These are phyloP conservation scores for Elsinoe fawcettii DNA, from an alignment of 2,329 filamentous ascomycete species.

Conservation along the genomic window DNA sequence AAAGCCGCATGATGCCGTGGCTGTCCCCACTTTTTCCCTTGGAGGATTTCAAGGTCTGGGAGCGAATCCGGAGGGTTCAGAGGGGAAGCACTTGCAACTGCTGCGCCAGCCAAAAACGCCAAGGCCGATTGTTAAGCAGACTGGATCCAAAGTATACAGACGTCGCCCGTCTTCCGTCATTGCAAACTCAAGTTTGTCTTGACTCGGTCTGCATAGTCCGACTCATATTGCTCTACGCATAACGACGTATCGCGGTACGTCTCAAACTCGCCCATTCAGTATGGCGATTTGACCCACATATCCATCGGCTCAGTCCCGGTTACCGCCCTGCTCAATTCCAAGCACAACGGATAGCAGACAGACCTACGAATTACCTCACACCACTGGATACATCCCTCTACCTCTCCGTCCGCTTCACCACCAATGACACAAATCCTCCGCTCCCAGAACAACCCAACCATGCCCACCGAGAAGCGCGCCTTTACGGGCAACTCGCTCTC, in stretches of 20 bases:
- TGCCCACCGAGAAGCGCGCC: constrained; percentile 39
- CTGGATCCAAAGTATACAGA: neutral
- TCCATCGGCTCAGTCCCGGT: neutral
- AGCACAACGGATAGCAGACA: neutral
- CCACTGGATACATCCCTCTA: neutral
- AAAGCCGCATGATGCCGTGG: constrained; percentile 9
- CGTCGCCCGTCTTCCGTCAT: constrained; percentile 3
- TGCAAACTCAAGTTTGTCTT: neutral
- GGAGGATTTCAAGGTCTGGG: neutral
- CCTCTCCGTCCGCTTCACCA: neutral
- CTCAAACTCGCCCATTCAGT: neutral
- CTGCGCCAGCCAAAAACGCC: constrained; percentile 9
- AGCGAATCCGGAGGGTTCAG: neutral
- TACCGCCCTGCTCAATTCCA: neutral
- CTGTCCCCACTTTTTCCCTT: constrained; percentile 8
- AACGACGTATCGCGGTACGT: neutral
- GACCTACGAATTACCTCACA: constrained; percentile 7
- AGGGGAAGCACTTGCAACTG: neutral
- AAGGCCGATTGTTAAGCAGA: constrained; percentile 14
- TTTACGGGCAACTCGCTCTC: constrained; percentile 38
- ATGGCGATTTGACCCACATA: constrained; percentile 2
- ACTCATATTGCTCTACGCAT: neutral
- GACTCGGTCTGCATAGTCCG: neutral
- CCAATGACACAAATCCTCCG: constrained; percentile 38
- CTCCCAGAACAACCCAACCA: constrained; percentile 31